Conservation (phyloP, 805 yeast species). For the Starmerella asiatica region DNA sequence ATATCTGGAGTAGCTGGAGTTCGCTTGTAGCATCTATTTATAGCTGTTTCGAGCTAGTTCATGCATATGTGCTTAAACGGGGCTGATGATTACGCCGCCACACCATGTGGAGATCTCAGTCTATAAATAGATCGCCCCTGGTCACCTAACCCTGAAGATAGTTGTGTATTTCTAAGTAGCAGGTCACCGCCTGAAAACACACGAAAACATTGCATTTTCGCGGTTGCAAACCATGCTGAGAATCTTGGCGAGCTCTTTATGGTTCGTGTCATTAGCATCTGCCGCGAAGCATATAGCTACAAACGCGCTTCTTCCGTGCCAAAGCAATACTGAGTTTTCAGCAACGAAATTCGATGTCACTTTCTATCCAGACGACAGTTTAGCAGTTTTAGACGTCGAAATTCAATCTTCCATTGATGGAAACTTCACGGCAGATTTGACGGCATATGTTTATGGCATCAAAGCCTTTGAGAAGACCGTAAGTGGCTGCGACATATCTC, state of each 20-base stretch:
- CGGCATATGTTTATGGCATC: constrained; percentile 70
- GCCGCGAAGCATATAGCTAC: constrained; percentile 31
- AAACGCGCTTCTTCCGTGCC: constrained; percentile 74
- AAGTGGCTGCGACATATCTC: constrained; percentile 48
- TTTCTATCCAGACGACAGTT: constrained; percentile 50
- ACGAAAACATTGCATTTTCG: too few species aligned
- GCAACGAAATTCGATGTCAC: constrained; percentile 70
- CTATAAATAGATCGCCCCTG: too few species aligned
- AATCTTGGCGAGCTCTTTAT: too few species aligned
- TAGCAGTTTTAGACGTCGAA: constrained; percentile 52
- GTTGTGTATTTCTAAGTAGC: too few species aligned
- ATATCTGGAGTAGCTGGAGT: neutral
- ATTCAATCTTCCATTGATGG: constrained; percentile 71
- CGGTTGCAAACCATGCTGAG: too few species aligned
- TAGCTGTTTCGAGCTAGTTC: too few species aligned
- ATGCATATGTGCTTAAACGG: too few species aligned
- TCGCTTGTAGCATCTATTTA: neutral
- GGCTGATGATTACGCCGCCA: too few species aligned
- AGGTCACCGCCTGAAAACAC: too few species aligned
- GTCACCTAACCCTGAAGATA: too few species aligned
- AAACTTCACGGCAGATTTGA: constrained; percentile 50
- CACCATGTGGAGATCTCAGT: too few species aligned
- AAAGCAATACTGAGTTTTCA: constrained; percentile 76
- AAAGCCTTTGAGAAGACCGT: constrained; percentile 42
- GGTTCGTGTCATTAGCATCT: constrained; percentile 23